These are phyloP conservation scores for Gloeophyllum trabeum DNA, from an alignment of 768 basidiomycete species.

Conservation along the genomic window DNA sequence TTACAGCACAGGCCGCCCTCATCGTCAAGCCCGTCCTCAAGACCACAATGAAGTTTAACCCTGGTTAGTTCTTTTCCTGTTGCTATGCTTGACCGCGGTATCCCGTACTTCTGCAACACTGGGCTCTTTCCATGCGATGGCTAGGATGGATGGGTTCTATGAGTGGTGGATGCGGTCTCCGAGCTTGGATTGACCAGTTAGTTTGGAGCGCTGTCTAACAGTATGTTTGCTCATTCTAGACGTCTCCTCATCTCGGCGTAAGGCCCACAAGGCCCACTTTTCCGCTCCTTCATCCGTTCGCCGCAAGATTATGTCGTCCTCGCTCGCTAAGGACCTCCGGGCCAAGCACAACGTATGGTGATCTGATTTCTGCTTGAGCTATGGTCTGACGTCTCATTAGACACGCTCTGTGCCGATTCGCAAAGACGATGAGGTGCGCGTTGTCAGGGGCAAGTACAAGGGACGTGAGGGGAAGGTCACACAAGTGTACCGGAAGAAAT, in stretches of 20 bases:
- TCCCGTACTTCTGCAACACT: no score
- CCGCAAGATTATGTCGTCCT: constrained; percentile 96
- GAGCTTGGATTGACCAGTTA: constrained; percentile 19
- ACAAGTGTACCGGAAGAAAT: constrained; percentile 98
- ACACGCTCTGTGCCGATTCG: constrained; percentile 88
- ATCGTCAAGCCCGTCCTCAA: constrained; percentile 36
- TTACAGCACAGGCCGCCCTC: constrained; percentile 27
- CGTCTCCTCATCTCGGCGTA: constrained; percentile 90
- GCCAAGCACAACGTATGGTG: constrained; percentile 77
- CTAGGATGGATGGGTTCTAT: constrained; percentile 42
- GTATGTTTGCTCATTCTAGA: constrained; percentile 33
- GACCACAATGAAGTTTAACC: constrained; percentile 73
- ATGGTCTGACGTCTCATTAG: constrained; percentile 24
- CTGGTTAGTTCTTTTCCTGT: constrained; percentile 48
- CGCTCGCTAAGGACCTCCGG: constrained; percentile 91
- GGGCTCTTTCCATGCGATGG: no score
- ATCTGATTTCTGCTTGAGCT: not conserved
- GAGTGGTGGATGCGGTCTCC: constrained; percentile 28
- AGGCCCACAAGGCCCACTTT: constrained; percentile 98
- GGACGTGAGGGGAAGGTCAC: constrained; percentile 98
- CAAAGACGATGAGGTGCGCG: constrained; percentile 96
- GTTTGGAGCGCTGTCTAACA: constrained; percentile 1
- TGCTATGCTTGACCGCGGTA: no score
- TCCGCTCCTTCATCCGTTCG: constrained; percentile 88
- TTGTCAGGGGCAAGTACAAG: constrained; percentile 97